These are phyloP conservation scores for Naumovozyma castellii DNA, from an alignment of 805 yeast species.

Conservation along the genomic window DNA sequence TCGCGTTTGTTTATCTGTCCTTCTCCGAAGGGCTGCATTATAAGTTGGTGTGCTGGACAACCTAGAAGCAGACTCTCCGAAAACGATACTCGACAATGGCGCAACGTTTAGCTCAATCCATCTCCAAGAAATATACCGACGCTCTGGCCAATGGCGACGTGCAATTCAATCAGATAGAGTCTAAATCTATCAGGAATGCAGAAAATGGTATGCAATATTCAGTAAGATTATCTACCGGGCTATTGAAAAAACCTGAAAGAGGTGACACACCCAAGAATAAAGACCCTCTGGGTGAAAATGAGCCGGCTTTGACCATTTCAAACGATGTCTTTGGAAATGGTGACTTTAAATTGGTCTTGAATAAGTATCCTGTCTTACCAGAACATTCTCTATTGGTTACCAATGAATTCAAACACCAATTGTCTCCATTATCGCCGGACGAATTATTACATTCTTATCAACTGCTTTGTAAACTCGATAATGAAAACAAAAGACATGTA, in stretches of 20 bases:
- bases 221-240: constrained; percentile 27
- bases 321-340: constrained; percentile 38
- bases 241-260: constrained; percentile 33
- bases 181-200: constrained; percentile 23
- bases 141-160: constrained; percentile 42
- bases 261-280: constrained; percentile 27
- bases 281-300: constrained; percentile 77
- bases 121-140: constrained; percentile 34
- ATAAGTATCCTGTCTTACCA: constrained; percentile 77
- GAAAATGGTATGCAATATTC: constrained; percentile 27
- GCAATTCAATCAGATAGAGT: constrained; percentile 41
- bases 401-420: constrained; percentile 61
- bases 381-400: constrained; percentile 77
- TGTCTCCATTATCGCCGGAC: constrained; percentile 54
- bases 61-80: background rate
- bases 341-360: constrained; percentile 54
- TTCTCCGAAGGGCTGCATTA: too few species aligned
- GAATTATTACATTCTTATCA: constrained; percentile 56
- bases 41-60: too few species aligned
- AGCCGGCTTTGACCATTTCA: constrained; percentile 60
- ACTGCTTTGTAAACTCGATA: constrained; percentile 39
- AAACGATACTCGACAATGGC: background rate
- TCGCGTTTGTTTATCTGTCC: too few species aligned
- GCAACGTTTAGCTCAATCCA: constrained; percentile 20
- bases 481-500: constrained; percentile 43